Evolutionary conservation across 2,329 filamentous ascomycete species (phyloP).

Genomic region (Cordyceps tenuipes): DNA sequence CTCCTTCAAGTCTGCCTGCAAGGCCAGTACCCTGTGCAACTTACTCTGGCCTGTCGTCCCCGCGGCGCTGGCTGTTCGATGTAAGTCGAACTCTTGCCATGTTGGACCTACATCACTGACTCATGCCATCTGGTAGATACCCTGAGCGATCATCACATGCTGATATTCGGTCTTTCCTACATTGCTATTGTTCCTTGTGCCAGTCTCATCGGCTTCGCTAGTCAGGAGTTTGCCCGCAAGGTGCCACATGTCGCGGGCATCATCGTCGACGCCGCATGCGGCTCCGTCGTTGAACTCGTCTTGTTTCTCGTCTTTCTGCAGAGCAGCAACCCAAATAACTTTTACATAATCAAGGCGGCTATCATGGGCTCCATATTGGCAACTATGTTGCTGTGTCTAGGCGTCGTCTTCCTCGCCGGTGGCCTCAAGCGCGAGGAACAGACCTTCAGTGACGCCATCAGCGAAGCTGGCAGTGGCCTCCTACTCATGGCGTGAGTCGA

Average conservation of each 20-base stretch:
- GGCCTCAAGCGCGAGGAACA: conserved; percentile 61
- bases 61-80: conserved; percentile 37
- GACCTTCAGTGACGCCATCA: conserved; percentile 65
- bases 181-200: conserved; percentile 45
- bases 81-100: conserved; percentile 16
- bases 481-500: conserved; percentile 63
- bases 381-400: conserved; percentile 72
- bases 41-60: conserved; percentile 43
- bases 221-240: conserved; percentile 68
- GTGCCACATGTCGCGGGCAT: conserved; percentile 65
- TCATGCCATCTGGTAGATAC: conserved; percentile 21
- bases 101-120: conserved; percentile 8
- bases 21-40: conserved; percentile 38
- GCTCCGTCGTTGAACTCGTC: conserved; percentile 72
- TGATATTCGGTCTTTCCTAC: conserved; percentile 40
- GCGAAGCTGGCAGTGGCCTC: conserved; percentile 70
- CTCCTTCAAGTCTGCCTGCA: conserved; percentile 34
- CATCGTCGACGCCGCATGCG: conserved; percentile 55
- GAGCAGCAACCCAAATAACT: conserved; percentile 30
- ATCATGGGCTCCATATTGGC: conserved; percentile 78
- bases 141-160: conserved; percentile 28
- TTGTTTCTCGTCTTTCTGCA: conserved; percentile 69
- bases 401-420: conserved; percentile 70
- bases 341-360: conserved; percentile 72
- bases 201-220: conserved; percentile 41